A percentile compares a stretch with the other conserved stretches of the same genome.
These are phyloP conservation scores for Pleurotus pulmonarius DNA, from an alignment of 768 basidiomycete genomes.

Conservation along the genomic window DNA sequence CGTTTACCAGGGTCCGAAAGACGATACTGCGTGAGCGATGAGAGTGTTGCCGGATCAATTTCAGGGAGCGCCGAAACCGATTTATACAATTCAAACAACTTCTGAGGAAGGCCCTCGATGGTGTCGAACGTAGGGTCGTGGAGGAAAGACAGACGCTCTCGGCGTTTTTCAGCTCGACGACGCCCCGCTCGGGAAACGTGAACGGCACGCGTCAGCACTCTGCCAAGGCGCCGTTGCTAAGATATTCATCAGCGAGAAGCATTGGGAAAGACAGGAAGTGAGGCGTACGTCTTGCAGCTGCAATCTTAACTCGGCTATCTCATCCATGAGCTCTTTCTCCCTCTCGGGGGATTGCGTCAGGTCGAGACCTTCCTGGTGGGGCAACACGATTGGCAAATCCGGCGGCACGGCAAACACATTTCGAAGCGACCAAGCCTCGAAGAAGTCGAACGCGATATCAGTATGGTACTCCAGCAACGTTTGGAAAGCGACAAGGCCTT, in stretches of 20 bases:
- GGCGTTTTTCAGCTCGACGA: conserved; percentile 39
- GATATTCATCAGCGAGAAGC: conserved; percentile 6
- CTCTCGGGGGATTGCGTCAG: conserved; percentile 55
- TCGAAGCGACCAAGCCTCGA: conserved; percentile 84
- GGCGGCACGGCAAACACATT: conserved; percentile 82
- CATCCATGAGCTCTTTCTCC: conserved; percentile 58
- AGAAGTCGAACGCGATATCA: conserved; percentile 88
- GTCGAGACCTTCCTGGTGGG: conserved; percentile 73
- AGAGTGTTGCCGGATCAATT: conserved; percentile 32
- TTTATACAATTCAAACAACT: conserved; percentile 41
- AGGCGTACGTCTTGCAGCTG: conserved; percentile 66
- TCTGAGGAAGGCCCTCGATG: conserved; percentile 34
- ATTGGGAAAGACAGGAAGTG: neutral
- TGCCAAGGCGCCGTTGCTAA: conserved; percentile 67
- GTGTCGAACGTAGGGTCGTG: conserved; percentile 31
- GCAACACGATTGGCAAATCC: conserved; percentile 66
- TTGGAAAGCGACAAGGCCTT: conserved; percentile 83
- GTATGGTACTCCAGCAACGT: conserved; percentile 85
- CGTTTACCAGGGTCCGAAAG: conserved; percentile 60
- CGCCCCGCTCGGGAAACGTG: conserved; percentile 43
- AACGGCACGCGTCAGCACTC: conserved; percentile 50
- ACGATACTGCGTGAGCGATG: conserved; percentile 31
- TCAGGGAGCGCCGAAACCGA: conserved; percentile 47
- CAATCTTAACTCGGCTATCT: conserved; percentile 64
- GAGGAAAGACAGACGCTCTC: conserved; percentile 41